Base-by-base conservation (phyloP, 1,284 basidiomycete genomes). In the Gomphus bonarii region DNA sequence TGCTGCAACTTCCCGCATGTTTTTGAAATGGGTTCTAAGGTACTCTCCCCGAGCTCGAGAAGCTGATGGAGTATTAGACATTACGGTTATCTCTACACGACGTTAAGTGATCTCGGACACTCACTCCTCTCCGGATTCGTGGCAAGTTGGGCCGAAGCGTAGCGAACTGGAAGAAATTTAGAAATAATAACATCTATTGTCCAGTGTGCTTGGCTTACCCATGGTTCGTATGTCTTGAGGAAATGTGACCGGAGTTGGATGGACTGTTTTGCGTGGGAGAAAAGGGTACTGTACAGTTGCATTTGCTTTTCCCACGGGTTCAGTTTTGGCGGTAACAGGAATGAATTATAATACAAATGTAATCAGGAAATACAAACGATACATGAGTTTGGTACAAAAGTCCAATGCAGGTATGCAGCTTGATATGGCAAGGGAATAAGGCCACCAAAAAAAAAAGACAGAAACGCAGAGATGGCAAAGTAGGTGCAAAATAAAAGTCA, bases 11-110 rank as follows among this genome's bases (percentile, higher is more conserved):
- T 93, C 93, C 67, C 95, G 90, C 85, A 97, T 98, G 85, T 99
- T 99, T 89, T 99, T 99, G 86, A 97, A 99, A 80, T 99, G 97
- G 60, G 95, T 97, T 67, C 95, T 91, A 70, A 98, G 85, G 81
- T 98, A 97, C 78, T 95, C 89, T 68, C 95, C 95, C 69, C 91
- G 88, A 62, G 95, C 90, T 70, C 84, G 88, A 68, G 93, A 85
- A 72, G 89, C 91, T 95, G 68, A 25, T 25, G 4, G 4, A 25
- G 25, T 3, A 65, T 54, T 64, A 49, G 61, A 60, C 60, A 54
- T 62, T 60, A 58, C 55, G 61, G 62, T 60, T 60, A 58, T 55
- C 61, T 61, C 33, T 50, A 49, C 54, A 33, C 36, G 63, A 65
- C 51, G 59, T 58, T 22, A 49, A 46, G 55, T 31, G 46, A 50